phyloP scores from a whole-genome alignment of 495 filamentous ascomycete genomes.

The Xylaria nigripes region DNA sequence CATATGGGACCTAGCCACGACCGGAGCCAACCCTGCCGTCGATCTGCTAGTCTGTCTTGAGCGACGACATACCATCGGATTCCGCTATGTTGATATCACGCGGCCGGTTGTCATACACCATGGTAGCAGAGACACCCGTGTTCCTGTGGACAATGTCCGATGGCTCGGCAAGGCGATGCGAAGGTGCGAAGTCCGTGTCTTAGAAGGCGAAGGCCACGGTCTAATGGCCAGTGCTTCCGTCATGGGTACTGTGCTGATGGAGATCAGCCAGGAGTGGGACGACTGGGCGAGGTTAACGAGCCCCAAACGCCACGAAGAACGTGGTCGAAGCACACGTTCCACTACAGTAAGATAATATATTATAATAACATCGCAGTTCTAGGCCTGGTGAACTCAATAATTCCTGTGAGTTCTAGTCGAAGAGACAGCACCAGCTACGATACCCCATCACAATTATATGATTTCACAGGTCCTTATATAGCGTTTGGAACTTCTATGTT shows the following conservation, averaged over 20 bases:
- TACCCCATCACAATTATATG: neutral
- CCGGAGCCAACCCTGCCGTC: conserved; percentile 85
- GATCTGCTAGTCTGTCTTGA: conserved; percentile 92
- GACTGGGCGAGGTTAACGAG: conserved; percentile 64
- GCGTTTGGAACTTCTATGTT: neutral
- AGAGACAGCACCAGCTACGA: neutral
- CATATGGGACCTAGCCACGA: conserved; percentile 92
- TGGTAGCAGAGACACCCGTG: conserved; percentile 80
- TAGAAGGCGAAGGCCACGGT: conserved; percentile 91
- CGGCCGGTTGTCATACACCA: conserved; percentile 88
- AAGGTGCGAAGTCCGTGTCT: conserved; percentile 78
- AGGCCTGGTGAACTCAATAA: neutral
- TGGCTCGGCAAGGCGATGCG: conserved; percentile 95
- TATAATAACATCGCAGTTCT: neutral
- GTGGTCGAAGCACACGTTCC: conserved; percentile 21
- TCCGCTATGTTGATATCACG: conserved; percentile 93
- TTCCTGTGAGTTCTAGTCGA: neutral
- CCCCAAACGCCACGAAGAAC: conserved; percentile 22
- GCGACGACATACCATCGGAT: conserved; percentile 83
- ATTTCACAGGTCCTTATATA: neutral
- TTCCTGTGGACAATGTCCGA: conserved; percentile 88
- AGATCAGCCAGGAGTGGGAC: conserved; percentile 92
- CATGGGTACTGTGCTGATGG: conserved; percentile 87
- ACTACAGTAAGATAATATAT: conserved; percentile 2
- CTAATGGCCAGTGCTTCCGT: conserved; percentile 91